Conservation (phyloP, 78 protist species). For the Anaeramoeba flamelloides region DNA sequence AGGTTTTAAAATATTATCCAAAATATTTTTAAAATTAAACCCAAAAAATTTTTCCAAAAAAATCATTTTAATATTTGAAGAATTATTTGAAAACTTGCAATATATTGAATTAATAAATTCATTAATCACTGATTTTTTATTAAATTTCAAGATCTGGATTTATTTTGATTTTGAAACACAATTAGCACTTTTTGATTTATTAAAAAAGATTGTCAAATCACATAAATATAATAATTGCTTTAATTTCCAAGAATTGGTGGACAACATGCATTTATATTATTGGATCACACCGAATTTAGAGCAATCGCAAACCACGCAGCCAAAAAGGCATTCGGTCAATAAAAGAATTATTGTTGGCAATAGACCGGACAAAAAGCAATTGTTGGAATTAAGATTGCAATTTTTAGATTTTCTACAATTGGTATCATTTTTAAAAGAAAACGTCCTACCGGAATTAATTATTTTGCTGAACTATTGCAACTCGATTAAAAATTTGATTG, state of each 20-base stretch:
- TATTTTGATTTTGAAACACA: neutral
- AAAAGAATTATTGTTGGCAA: too few relatives aligned
- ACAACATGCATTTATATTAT: neutral
- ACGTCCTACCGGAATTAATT: too few relatives aligned
- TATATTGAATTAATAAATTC: neutral
- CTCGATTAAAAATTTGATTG: too few relatives aligned
- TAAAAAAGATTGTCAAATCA: neutral
- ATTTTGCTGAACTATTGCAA: too few relatives aligned
- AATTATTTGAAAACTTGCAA: neutral
- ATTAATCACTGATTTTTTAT: neutral
- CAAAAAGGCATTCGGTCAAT: too few relatives aligned
- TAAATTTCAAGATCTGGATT: neutral
- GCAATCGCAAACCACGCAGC: too few relatives aligned
- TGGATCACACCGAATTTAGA: constrained; percentile 3
- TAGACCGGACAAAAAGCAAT: too few relatives aligned
- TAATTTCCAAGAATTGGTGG: neutral
- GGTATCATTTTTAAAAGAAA: too few relatives aligned
- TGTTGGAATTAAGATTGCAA: too few relatives aligned
- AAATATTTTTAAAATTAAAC: neutral
- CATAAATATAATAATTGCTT: neutral
- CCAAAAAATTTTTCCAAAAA: neutral
- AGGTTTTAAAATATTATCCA: neutral
- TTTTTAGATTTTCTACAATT: too few relatives aligned
- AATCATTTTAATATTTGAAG: neutral
- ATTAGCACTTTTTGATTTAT: neutral